Evolutionary conservation across 2,329 filamentous ascomycete genomes (phyloP).

Genomic region (Penicillium sumatraense): DNA sequence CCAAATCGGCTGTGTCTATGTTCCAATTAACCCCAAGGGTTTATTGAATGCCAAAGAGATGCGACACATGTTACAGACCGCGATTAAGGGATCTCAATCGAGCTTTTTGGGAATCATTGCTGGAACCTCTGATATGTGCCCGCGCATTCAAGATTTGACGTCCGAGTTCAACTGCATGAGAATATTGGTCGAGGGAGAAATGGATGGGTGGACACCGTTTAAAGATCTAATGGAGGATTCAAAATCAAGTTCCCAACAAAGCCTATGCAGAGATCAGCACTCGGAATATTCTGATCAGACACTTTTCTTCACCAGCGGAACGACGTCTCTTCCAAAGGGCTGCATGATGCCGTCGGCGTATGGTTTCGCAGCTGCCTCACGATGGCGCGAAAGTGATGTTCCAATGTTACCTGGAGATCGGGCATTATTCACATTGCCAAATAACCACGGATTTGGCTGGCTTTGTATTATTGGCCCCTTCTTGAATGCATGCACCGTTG

Average conservation of each 20-base stretch:
- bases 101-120: neutral
- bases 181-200: conserved; percentile 8
- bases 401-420: conserved; percentile 17
- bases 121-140: neutral
- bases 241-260: neutral
- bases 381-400: neutral
- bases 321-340: conserved; percentile 21
- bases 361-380: conserved; percentile 9
- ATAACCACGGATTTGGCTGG: conserved; percentile 22
- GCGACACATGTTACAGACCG: neutral
- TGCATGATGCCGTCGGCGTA: conserved; percentile 17
- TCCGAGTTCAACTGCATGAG: neutral
- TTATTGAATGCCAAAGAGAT: neutral
- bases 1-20: conserved; percentile 15
- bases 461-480: conserved; percentile 13
- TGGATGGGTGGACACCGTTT: conserved; percentile 1
- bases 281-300: neutral
- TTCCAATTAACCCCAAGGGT: conserved; percentile 20
- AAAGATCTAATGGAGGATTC: neutral
- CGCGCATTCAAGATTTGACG: conserved; percentile 4
- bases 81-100: neutral
- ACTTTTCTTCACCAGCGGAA: conserved; percentile 25
- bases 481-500: conserved; percentile 16
- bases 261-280: neutral
- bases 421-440: conserved; percentile 13